phyloP scores from a whole-genome alignment of 225 moss, liverwort and hornwort species.

The Marchantia polymorpha region DNA sequence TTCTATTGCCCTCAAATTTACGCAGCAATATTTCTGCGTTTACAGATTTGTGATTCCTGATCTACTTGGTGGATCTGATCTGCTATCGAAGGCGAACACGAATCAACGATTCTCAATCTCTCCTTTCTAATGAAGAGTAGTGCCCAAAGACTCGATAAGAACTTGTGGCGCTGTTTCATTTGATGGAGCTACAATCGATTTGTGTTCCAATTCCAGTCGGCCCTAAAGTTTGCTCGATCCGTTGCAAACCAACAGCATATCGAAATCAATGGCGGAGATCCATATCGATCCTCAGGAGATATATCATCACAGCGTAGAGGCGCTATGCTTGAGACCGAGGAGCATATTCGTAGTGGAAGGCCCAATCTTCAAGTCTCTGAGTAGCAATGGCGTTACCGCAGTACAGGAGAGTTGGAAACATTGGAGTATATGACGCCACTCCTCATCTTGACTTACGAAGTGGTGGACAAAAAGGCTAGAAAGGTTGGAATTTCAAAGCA shows the following conservation, averaged over 20 bases:
- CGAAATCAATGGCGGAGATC: no score
- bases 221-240: constrained; percentile 15
- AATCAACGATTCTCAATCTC: no score
- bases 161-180: not conserved
- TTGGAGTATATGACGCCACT: constrained; percentile 12
- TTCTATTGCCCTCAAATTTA: no score
- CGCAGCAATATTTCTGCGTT: no score
- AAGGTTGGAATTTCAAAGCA: not conserved
- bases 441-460: not conserved
- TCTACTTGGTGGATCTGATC: no score
- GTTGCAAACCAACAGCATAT: not conserved
- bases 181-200: not conserved
- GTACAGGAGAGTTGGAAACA: constrained; percentile 18
- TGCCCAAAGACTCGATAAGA: not conserved
- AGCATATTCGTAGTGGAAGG: not conserved
- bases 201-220: constrained; percentile 18
- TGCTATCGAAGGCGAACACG: no score
- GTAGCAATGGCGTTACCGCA: constrained; percentile 7
- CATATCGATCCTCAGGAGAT: constrained; percentile 18
- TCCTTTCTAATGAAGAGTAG: not conserved
- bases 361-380: constrained; percentile 9
- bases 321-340: constrained; percentile 8
- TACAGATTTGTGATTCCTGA: no score
- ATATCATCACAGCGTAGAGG: constrained; percentile 4
- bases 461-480: constrained; percentile 11